A percentile compares a stretch with the other conserved stretches of the same genome.
Evolutionary conservation across 305 asterid species (phyloP).

Genomic region (Salvia sclarea): DNA sequence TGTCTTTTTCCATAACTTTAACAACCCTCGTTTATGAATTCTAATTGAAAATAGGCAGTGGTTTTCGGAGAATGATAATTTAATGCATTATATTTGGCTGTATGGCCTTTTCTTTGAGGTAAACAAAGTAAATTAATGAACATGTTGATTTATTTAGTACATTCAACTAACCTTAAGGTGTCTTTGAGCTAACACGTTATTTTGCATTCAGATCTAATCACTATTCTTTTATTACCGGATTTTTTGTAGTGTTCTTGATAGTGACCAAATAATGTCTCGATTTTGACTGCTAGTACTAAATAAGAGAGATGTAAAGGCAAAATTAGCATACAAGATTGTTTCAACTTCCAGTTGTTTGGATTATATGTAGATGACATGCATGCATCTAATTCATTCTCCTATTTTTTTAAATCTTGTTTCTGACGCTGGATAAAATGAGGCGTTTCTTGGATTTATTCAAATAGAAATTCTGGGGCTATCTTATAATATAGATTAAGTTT

Average conservation of each 20-base stretch:
- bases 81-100: background rate
- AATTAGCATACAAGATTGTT: background rate
- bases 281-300: constrained; percentile 11
- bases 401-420: background rate
- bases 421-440: background rate
- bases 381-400: background rate
- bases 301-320: background rate
- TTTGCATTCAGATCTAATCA: background rate
- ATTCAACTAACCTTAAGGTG: background rate
- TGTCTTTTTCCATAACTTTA: constrained; percentile 17
- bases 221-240: too few relatives aligned
- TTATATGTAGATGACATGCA: background rate
- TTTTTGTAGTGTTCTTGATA: background rate
- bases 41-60: background rate
- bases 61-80: background rate
- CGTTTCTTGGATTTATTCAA: constrained; percentile 8
- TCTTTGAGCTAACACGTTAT: background rate
- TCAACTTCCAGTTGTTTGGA: background rate
- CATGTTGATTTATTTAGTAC: background rate
- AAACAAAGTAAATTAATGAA: constrained; percentile 6
- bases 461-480: background rate
- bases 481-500: background rate
- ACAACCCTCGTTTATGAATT: background rate
- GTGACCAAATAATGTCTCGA: background rate
- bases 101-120: background rate